phyloP scores from a whole-genome alignment of 148 eudicot species.

The Dysphania ambrosioides region DNA sequence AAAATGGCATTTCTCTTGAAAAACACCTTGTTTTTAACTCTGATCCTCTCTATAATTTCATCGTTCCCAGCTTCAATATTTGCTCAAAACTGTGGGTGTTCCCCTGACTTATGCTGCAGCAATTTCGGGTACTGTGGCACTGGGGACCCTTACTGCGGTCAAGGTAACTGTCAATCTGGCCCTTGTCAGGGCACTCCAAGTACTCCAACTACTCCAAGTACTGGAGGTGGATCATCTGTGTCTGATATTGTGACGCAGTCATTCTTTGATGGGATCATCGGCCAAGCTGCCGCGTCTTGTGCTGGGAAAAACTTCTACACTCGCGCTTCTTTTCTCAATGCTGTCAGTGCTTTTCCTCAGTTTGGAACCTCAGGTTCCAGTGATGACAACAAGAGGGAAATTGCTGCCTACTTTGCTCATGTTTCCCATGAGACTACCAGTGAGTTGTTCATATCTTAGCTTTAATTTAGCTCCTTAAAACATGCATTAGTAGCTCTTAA shows the following conservation, averaged over 20 bases:
- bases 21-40: constrained; percentile 3
- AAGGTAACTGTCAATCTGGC: constrained; percentile 38
- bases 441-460: constrained; percentile 35
- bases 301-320: constrained; percentile 57
- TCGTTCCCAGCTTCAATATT: constrained; percentile 19
- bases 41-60: constrained; percentile 19
- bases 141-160: constrained; percentile 35
- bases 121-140: constrained; percentile 45
- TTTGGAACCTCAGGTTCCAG: constrained; percentile 49
- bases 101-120: constrained; percentile 42
- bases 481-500: too few species aligned
- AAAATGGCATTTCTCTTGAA: constrained; percentile 13
- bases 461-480: too few species aligned
- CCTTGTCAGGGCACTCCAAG: constrained; percentile 32
- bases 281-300: constrained; percentile 35
- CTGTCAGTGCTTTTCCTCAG: constrained; percentile 23
- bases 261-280: constrained; percentile 51
- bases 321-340: constrained; percentile 41
- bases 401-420: constrained; percentile 77
- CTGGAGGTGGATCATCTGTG: constrained; percentile 26
- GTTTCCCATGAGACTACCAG: constrained; percentile 68
- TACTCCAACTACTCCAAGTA: constrained; percentile 8
- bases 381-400: constrained; percentile 50
- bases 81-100: constrained; percentile 49
- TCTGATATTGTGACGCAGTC: constrained; percentile 37